Percentiles rank a stretch among this genome's conserved stretches.
Evolutionary conservation across 2,329 filamentous ascomycete genomes (phyloP).

Genomic region (Hypoxylon sp.): DNA sequence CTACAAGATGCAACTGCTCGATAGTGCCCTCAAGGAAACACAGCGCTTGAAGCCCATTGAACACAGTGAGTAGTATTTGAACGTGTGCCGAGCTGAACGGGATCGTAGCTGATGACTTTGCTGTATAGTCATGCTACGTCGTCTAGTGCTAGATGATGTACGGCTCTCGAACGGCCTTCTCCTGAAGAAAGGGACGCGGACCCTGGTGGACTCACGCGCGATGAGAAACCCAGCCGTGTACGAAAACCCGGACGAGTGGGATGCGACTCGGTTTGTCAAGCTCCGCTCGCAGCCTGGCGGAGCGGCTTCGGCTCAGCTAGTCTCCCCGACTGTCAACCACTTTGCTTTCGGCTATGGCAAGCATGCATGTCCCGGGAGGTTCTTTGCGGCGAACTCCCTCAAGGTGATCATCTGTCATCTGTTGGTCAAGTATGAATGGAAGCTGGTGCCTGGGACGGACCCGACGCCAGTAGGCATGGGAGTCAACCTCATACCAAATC

Average conservation of each 20-base stretch:
- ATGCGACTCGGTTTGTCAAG: conserved; percentile 44
- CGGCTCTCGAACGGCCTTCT: conserved; percentile 45
- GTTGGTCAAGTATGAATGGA: conserved; percentile 50
- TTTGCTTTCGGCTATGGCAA: conserved; percentile 57
- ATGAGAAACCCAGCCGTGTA: conserved; percentile 47
- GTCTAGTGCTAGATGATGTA: conserved; percentile 36
- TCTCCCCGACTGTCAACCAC: conserved; percentile 50
- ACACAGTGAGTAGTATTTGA: conserved; percentile 42
- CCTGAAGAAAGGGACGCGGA: conserved; percentile 43
- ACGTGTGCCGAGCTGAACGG: background rate
- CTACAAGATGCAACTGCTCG: conserved; percentile 54
- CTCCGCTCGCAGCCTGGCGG: conserved; percentile 44
- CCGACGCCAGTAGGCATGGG: conserved; percentile 23
- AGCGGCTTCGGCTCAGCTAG: conserved; percentile 51
- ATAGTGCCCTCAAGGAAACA: conserved; percentile 58
- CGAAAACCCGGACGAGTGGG: conserved; percentile 47
- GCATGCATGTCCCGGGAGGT: conserved; percentile 53
- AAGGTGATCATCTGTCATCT: conserved; percentile 52
- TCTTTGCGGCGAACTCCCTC: conserved; percentile 56
- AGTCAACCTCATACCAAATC: conserved; percentile 19
- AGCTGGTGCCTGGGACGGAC: conserved; percentile 32
- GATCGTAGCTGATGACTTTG: conserved; percentile 8
- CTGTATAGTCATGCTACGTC: conserved; percentile 44
- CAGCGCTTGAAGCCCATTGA: conserved; percentile 52
- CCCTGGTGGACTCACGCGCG: conserved; percentile 47